Evolutionary conservation across 225 moss, liverwort and hornwort genomes (phyloP), one percentile per base, ranked within the genome.

Genomic region (Polytrichum formosum): DNA sequence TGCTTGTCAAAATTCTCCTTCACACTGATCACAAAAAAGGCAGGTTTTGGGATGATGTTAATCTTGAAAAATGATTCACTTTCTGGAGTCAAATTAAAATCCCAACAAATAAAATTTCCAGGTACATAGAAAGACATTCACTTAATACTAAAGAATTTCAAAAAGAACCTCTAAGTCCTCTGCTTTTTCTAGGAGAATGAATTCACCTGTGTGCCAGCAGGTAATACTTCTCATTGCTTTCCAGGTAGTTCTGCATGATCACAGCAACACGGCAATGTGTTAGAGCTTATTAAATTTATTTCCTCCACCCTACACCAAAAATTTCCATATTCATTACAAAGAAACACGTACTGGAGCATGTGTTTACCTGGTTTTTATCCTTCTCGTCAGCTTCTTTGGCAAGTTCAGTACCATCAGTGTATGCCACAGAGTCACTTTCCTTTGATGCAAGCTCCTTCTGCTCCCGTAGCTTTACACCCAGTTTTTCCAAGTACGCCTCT

Each of bases 141-240:
- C 46, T 37, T 46, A 13, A 13, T 46, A 46, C 46, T 46, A 46
- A 46, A 46, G 13, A 4, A 46, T 46, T 46, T 46, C 46, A 46
- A 16, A 13, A 46, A 9, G 13, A 46, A 46, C 46, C 46, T 16
- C 46, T 0, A 46, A 16, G 46, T 46, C 46, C 46, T 46, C 46
- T 46, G 46, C 46, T 16, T 1, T 16, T 46, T 46, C 46, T 46
- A 46, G 46, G 46, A 46, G 58, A 58, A 58, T 5, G 23, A 20
- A 25, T 75, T 85, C 70, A 90, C 89, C 86, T 90, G 54, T 90
- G 89, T 4, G 89, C 89, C n/a, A 90, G 81, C 64, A 90, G 35
- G 77, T 90, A 90, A 73, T 90, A 90, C 73, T 90, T 90, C 74
- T 90, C 89, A 60, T 84, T 90, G 77, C 81, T 90, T 77, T 86